A percentile compares a stretch with the other conserved stretches of the same genome.
These are phyloP conservation scores for Dictyophora rubrovolvata DNA, from an alignment of 768 basidiomycete species.

Conservation along the genomic window DNA sequence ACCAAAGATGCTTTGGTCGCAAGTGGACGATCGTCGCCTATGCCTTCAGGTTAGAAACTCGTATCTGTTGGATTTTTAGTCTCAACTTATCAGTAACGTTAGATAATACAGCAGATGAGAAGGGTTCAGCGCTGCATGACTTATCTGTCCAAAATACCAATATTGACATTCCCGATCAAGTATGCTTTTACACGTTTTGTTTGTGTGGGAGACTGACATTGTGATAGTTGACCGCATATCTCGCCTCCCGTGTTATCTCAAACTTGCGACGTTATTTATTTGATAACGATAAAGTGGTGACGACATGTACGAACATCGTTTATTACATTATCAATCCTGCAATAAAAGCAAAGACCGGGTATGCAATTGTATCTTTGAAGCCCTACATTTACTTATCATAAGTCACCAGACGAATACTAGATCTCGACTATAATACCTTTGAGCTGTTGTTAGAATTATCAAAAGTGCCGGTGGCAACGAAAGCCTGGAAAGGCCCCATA, in stretches of 20 bases:
- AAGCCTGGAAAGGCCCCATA: conserved; percentile 77
- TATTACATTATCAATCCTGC: conserved; percentile 77
- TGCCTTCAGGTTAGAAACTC: conserved; percentile 37
- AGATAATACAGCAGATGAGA: conserved; percentile 53
- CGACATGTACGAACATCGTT: conserved; percentile 73
- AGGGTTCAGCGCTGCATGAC: conserved; percentile 32
- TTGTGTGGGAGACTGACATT: neutral
- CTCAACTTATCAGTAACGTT: conserved; percentile 1
- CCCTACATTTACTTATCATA: conserved; percentile 8
- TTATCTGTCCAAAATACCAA: conserved; percentile 20
- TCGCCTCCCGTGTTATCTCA: conserved; percentile 61
- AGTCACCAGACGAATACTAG: conserved; percentile 51
- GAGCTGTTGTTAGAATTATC: conserved; percentile 71
- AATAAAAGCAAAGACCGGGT: conserved; percentile 71
- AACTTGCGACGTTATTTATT: conserved; percentile 67
- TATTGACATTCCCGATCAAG: conserved; percentile 39
- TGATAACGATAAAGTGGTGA: conserved; percentile 74
- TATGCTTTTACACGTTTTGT: conserved; percentile 18
- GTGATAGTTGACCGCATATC: conserved; percentile 58
- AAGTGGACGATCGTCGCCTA: conserved; percentile 68
- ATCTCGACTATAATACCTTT: conserved; percentile 58
- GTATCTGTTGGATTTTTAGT: neutral
- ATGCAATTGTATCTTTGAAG: conserved; percentile 11
- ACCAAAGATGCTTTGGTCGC: conserved; percentile 49
- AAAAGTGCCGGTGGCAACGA: conserved; percentile 62